Evolutionary conservation across 192 early-diverging fungal genomes (phyloP).

Genomic region (Backusella macrospora): DNA sequence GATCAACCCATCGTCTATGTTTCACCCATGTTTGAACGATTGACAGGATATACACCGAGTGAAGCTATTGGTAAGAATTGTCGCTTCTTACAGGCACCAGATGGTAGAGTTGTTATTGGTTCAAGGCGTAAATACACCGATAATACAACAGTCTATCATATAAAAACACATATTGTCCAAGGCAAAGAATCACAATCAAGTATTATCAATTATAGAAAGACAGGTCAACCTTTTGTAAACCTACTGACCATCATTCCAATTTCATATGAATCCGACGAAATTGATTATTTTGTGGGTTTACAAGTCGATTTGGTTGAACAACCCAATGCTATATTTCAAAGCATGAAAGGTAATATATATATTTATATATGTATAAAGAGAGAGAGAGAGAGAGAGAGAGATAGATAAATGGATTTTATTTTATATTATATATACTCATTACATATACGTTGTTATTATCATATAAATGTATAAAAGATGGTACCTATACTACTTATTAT

Average conservation of each 20-base stretch:
- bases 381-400: not conserved
- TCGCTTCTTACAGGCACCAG: constrained; percentile 53
- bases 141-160: constrained; percentile 56
- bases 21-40: constrained; percentile 62
- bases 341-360: constrained; percentile 53
- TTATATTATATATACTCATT: not conserved
- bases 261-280: constrained; percentile 48
- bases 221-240: constrained; percentile 73
- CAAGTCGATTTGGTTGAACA: constrained; percentile 72
- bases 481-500: constrained; percentile 59
- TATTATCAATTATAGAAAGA: constrained; percentile 70
- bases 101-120: constrained; percentile 56
- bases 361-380: no score
- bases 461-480: constrained; percentile 35
- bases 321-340: constrained; percentile 66
- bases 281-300: constrained; percentile 68
- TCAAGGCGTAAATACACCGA: constrained; percentile 55
- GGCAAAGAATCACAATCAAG: constrained; percentile 67
- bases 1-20: constrained; percentile 70
- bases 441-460: not conserved
- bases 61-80: constrained; percentile 56
- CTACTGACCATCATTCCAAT: constrained; percentile 68
- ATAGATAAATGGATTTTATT: not conserved
- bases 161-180: constrained; percentile 49
- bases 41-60: constrained; percentile 56